Base-by-base conservation (phyloP, 2,329 filamentous ascomycete genomes). In the Aspergillus sp. region DNA sequence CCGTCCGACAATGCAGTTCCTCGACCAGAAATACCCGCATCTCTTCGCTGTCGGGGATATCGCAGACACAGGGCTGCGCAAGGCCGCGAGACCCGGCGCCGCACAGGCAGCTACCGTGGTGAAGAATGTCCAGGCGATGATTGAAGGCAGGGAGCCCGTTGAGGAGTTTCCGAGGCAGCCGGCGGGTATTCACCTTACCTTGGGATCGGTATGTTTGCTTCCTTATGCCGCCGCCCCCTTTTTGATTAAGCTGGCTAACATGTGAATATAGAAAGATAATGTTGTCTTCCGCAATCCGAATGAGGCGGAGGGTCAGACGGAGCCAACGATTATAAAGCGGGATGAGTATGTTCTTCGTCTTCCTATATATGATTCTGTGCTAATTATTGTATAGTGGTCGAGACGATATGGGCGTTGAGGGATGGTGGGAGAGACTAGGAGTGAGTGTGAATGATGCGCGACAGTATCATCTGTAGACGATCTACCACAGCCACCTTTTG, bases 231-330 rank as follows among this genome's bases (percentile, higher is more conserved):
- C 21, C 11, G 2, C 14, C 41, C 43, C 14, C 17, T n/a, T 31
- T 19, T 7, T 5, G n/a, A 2, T 12, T 15, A 6, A 14, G 8
- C 1, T 2, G 1, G 4, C 19, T 55, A n/a, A 23, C 12, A 2
- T 33, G 3, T 14, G 3, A 31, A 31, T 31, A 31, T 35, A 75
- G 73, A 72, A 70, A 68, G 64, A 70, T 19, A 75, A 75, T 49
- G 65, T 75, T 19, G 62, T 74, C 9, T 75, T 75, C 64, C 68
- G 73, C 9, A 74, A 75, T 21, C 73, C 72, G 1, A 71, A 75
- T 47, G 56, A 59, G 7, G 65, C 64, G 5, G 72, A 71, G 31
- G 70, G 71, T 0, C 68, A 74, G 51, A 73, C 66, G 2, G 71
- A 74, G 56, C 73, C 73, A 1, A 68, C 63, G 27, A 62, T 73